These are phyloP conservation scores for Halenospora varia DNA, from an alignment of 495 filamentous ascomycete species.

Conservation along the genomic window DNA sequence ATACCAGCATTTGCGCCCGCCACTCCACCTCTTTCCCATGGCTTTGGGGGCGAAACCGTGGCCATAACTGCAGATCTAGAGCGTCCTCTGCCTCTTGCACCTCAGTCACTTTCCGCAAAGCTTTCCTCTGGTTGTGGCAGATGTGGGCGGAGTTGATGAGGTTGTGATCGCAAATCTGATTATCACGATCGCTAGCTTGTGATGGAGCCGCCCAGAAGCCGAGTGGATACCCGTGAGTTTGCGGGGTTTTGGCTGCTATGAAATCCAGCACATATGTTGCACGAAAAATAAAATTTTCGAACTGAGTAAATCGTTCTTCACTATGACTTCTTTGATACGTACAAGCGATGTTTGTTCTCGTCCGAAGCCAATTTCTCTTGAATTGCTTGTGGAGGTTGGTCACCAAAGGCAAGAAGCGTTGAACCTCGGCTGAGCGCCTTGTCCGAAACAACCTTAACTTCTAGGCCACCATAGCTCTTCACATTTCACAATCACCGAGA, in stretches of 20 bases:
- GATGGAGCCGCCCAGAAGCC: neutral
- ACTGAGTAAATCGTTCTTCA: too few species aligned
- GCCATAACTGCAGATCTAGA: slow-evolving; percentile 10
- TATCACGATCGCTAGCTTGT: neutral
- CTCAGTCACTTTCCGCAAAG: neutral
- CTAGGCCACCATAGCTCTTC: neutral
- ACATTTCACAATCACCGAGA: too few species aligned
- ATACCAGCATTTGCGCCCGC: slow-evolving; percentile 48
- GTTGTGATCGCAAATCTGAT: neutral
- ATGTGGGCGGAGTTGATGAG: neutral
- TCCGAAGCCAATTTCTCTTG: neutral
- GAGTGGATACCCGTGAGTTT: neutral
- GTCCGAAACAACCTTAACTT: too few species aligned
- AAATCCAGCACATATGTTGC: neutral
- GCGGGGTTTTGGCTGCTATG: neutral
- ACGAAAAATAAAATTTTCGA: neutral
- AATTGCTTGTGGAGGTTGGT: neutral
- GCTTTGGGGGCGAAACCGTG: slow-evolving; percentile 77
- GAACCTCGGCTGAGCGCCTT: neutral
- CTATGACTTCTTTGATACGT: too few species aligned
- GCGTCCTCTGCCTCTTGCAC: neutral
- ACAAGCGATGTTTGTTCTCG: neutral
- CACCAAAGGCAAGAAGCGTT: neutral
- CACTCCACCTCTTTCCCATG: slow-evolving; percentile 82
- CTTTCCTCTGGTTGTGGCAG: slow-evolving; percentile 2